Evolutionary conservation across 441 rosid species (phyloP), one percentile per base, ranked within the genome.

Genomic region (Dalechampia spathulata): DNA sequence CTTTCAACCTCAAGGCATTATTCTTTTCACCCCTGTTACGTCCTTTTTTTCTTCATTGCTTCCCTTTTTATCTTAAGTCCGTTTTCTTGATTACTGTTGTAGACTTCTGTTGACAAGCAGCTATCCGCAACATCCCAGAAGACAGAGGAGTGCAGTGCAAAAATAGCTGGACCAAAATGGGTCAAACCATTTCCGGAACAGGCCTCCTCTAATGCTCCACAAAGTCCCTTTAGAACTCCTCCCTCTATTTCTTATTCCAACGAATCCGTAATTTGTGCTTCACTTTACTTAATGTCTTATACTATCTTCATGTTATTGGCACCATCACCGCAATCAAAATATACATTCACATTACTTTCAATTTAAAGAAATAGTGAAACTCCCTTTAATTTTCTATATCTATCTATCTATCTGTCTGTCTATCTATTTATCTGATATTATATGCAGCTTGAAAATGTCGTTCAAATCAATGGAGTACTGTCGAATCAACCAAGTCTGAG

Each of bases 141-240:
- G 64, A 71, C 65, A 66, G 66, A 45, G 78, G 70, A 59, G 72
- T 57, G 45, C 62, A 36, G 63, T 56, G 66, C 68, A 14, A 76
- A 69, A 60, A 73, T 52, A 68, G 64, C 66, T 68, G 83, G 71
- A 32, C 58, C 64, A 62, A 76, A 75, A 72, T 68, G 84, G 59
- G 68, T 52, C 22, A 76, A 78, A 54, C 78, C 75, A 23, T 66
- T 56, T 53, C 78, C 59, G 52, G 82, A 60, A 4, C 34, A 30
- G 49, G 21, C 47, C 44, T 60, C 69, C 13, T 52, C 49, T 55
- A 62, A 78, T 62, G 70, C 66, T 61, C 76, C 64, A 53, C 91
- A 70, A 55, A 86, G 95, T 83, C 99, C 99, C 44, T 90, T 94
- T 69, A 74, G 78, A 60, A 94, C 99, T 63, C 99, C 96, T 12